These are phyloP conservation scores for Microcos paniculata DNA, from an alignment of 345 rosid genomes.

Conservation along the genomic window DNA sequence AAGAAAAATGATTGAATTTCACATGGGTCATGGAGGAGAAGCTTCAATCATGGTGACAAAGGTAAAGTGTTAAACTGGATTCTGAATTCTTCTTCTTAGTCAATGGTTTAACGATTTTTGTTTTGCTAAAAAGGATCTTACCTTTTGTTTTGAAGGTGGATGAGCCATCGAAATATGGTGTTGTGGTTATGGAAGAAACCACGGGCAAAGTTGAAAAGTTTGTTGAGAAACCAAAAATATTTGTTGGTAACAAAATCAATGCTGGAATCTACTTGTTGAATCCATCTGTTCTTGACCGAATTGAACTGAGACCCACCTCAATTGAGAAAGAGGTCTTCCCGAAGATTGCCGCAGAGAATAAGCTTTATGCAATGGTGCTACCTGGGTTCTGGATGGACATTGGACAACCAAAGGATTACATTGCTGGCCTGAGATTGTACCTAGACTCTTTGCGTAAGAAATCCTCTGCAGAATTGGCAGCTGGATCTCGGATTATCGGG, in stretches of 20 bases:
- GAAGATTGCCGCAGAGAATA: slow-evolving; percentile 60
- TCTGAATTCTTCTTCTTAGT: background rate
- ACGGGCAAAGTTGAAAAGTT: slow-evolving; percentile 66
- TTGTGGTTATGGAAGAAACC: slow-evolving; percentile 70
- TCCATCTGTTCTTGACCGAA: slow-evolving; percentile 69
- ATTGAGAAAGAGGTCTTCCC: slow-evolving; percentile 90
- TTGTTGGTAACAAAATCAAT: slow-evolving; percentile 85
- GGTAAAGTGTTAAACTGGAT: slow-evolving; percentile 48
- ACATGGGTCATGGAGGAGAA: slow-evolving; percentile 69
- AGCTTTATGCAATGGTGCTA: slow-evolving; percentile 73
- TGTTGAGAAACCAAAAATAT: slow-evolving; percentile 73
- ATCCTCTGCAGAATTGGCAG: slow-evolving; percentile 42
- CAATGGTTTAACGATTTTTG: background rate
- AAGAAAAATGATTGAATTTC: slow-evolving; percentile 64
- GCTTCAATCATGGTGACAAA: slow-evolving; percentile 89
- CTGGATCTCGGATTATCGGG: slow-evolving; percentile 54
- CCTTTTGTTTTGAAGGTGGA: slow-evolving; percentile 48
- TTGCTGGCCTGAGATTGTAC: slow-evolving; percentile 64
- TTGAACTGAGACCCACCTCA: slow-evolving; percentile 71
- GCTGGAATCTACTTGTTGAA: slow-evolving; percentile 77
- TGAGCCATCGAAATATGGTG: slow-evolving; percentile 86
- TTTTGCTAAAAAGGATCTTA: background rate
- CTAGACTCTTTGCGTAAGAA: slow-evolving; percentile 59
- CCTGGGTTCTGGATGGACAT: slow-evolving; percentile 93
- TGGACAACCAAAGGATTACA: slow-evolving; percentile 83